Evolutionary conservation across 768 basidiomycete genomes (phyloP), one percentile per base, ranked within the genome.

Genomic region (Hirschioporus abietinus): DNA sequence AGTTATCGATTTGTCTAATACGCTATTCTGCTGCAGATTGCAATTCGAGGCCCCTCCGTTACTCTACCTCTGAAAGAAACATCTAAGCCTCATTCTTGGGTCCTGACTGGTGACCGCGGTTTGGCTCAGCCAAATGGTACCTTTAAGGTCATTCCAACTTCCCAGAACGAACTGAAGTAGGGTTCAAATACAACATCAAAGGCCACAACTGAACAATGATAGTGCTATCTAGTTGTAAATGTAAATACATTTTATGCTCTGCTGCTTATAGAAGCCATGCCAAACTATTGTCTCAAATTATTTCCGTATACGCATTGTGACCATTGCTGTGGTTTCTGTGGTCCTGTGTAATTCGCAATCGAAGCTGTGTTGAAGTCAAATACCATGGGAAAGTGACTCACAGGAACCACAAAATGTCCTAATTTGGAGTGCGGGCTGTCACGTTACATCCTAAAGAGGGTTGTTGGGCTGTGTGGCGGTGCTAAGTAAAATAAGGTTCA

Each of bases 21-120:
- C 52, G 1, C 27, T 23, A 52, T 20, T 15, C 42, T 20, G 12
- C 42, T 36, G 35, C 42, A 72, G 69, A 61, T 79, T 17, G 71
- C 83, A 36, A 82, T 92, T 15, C 82, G 91, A 9, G 94, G 94
- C 3, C 93, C 94, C 1, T 80, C 88, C 0, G 85, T 95, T 23
- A 90, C 90, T 18, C 82, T 79, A 68, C 71, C 82, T 23, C 72
- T 88, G 18, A 70, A 70, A 25, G 74, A 74, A 58, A 75, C 81
- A 30, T 75, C 73, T 8, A 57, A 58, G 17, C 59, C 66, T 30
- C 59, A 42, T 7, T 71, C 69, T 18, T 87, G 86, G 87, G 75
- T 83, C 9, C 70, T 74, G 62, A 82, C 80, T 0, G 82, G 79
- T 1, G 77, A 77, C 17, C 71, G 74, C 60, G 84, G 81, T 1